Percentiles rank a stretch among this genome's conserved stretches.
phyloP scores from a whole-genome alignment of 1,139 yeast genomes.

The Saccharomyces uvarum region DNA sequence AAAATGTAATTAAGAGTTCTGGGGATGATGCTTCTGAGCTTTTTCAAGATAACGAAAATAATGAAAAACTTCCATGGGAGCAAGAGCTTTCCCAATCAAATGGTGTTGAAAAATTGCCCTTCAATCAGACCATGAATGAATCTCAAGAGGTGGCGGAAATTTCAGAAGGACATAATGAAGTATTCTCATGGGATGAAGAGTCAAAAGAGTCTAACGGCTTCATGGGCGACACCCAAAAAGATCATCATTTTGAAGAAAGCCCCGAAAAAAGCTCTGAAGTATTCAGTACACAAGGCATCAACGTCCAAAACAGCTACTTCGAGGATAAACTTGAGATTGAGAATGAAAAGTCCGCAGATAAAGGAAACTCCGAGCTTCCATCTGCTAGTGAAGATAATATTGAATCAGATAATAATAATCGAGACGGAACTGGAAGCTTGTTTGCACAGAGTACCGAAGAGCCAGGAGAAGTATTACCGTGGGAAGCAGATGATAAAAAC shows the following conservation, averaged over 20 bases:
- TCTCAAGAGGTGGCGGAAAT: not conserved
- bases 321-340: not conserved
- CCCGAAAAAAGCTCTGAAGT: not conserved
- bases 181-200: constrained; percentile 12
- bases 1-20: not conserved
- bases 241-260: not conserved
- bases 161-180: constrained; percentile 4
- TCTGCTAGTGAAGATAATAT: not conserved
- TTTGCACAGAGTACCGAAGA: not conserved
- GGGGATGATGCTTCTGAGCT: not conserved
- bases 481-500: constrained; percentile 3
- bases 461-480: constrained; percentile 4
- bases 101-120: not conserved
- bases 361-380: not conserved
- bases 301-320: not conserved
- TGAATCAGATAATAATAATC: not conserved
- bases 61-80: constrained; percentile 8
- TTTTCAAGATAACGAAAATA: not conserved
- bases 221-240: not conserved
- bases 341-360: not conserved
- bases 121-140: not conserved
- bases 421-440: not conserved
- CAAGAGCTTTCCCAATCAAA: not conserved
- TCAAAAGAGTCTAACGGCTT: constrained; percentile 2
- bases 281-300: not conserved